Evolutionary conservation across 148 eudicot species (phyloP).

Genomic region (Vaccinium darrowii): DNA sequence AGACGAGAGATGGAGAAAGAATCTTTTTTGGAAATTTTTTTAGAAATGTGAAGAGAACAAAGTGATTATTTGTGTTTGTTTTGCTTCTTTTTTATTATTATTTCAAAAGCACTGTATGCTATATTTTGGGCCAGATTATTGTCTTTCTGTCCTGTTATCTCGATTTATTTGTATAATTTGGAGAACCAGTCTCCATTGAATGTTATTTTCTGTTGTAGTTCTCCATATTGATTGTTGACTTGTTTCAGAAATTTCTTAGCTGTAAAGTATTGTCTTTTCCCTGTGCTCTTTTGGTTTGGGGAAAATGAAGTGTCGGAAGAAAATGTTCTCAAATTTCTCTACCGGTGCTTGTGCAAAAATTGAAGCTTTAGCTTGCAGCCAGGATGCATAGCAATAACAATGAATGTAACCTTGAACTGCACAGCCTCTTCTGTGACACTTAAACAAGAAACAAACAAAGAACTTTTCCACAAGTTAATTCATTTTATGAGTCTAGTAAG

Average conservation of each 20-base stretch:
- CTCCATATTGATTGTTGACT: not conserved
- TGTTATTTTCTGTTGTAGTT: not conserved
- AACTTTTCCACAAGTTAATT: not conserved
- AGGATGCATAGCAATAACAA: not conserved
- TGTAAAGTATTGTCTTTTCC: not conserved
- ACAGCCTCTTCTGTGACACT: not conserved
- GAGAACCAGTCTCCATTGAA: not conserved
- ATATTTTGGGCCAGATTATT: not conserved
- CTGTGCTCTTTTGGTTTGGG: not conserved
- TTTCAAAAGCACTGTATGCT: not conserved
- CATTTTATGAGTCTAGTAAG: not conserved
- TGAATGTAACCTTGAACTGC: not conserved
- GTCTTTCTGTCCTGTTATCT: not conserved
- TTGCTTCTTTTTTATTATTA: not conserved
- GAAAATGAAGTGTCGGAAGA: not conserved
- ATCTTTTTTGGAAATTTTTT: too few relatives aligned
- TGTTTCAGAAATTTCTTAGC: not conserved
- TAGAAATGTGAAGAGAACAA: too few relatives aligned
- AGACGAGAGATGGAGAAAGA: too few relatives aligned
- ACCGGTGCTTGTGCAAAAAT: not conserved
- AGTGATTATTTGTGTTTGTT: not conserved
- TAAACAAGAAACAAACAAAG: not conserved
- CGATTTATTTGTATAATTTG: not conserved
- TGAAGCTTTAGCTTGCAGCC: not conserved
- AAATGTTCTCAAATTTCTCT: not conserved